Base-by-base conservation (phyloP, 139 green algal species). In the Zygnema cylindricum region DNA sequence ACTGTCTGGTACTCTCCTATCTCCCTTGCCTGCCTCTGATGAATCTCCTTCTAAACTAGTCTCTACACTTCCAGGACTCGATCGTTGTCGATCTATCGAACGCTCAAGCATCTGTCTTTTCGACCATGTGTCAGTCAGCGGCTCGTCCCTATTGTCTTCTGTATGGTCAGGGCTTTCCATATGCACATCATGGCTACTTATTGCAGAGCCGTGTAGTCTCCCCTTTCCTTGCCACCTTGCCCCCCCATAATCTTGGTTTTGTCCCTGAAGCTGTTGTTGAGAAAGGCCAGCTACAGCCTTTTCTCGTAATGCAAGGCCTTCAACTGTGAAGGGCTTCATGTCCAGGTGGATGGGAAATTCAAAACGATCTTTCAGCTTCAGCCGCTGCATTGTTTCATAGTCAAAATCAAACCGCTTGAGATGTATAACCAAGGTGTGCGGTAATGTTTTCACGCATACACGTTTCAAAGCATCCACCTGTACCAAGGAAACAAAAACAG, bases 341-440 rank as follows among this genome's bases (percentile, higher is more conserved):
- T 98, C 93, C 7, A 98, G 88, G 25, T 93, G 49, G 22, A 92
- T 30, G 0, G 96, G 96, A 90, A 98, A 98, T 87, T 97, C 95
- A 89, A 98, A 98, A 23, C 94, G 94, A 86, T 95, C 94, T 11
- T 88, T 87, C 39, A 90, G 76, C 89, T 96, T 96, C 87, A 88
- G 95, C 42, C 96, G 93, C 36, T 93, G 93, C 90, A 95, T 95
- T 76, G 93, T 96, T 81, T 92, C 88, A 71, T 92, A 93, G 90
- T 93, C 91, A 40, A 92, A 93, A 55, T 93, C 91, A 69, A 93
- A 93, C 39, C 91, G 77, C 69, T 93, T 93, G n/a, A 93, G 86
- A 55, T 93, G 91, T 7, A 93, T 49, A 23, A 86, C 30, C 43
- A 93, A 89, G 25, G 85, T 86, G 21, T 81, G 84, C 2, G 91